Evolutionary conservation across 2,329 filamentous ascomycete genomes (phyloP).

Genomic region (Gliomastix tumulicola): DNA sequence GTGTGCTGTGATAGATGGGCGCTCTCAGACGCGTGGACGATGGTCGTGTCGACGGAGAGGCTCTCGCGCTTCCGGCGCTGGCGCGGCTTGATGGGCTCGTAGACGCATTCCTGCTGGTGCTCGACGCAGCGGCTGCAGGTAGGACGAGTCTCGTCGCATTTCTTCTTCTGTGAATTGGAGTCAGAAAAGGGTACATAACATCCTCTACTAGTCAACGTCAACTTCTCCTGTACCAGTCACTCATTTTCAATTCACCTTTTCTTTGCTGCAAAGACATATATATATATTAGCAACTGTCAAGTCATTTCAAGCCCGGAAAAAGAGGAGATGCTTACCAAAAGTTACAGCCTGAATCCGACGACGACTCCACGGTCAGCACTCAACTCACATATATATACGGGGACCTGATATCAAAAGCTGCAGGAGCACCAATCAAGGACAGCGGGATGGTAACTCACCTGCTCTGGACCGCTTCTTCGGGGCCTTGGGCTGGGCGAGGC

Average conservation of each 20-base stretch:
- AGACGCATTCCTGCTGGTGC: slow-evolving; percentile 38
- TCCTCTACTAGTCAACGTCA: too few relatives aligned
- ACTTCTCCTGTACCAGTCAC: too few relatives aligned
- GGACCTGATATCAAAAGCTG: too few relatives aligned
- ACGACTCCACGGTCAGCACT: too few relatives aligned
- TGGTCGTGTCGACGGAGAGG: slow-evolving; percentile 10
- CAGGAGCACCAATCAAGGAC: not conserved
- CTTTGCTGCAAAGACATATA: slow-evolving; percentile 31
- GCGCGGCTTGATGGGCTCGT: slow-evolving; percentile 37
- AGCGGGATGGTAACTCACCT: too few relatives aligned
- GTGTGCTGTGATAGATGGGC: not conserved
- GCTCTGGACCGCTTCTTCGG: slow-evolving; percentile 54
- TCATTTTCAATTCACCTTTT: too few relatives aligned
- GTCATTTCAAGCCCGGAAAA: too few relatives aligned
- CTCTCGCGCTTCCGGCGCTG: slow-evolving; percentile 25
- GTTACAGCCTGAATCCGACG: slow-evolving; percentile 33
- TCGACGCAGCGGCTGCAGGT: slow-evolving; percentile 44
- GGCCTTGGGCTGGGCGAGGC: slow-evolving; percentile 46
- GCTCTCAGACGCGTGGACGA: slow-evolving; percentile 7
- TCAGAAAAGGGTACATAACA: too few relatives aligned
- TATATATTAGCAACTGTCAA: too few relatives aligned
- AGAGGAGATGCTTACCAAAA: slow-evolving; percentile 34
- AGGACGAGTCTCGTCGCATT: slow-evolving; percentile 47
- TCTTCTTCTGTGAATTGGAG: slow-evolving; percentile 55
- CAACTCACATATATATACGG: too few relatives aligned